These are phyloP conservation scores for Tricholomella constricta DNA, from an alignment of 768 basidiomycete genomes.

Conservation along the genomic window DNA sequence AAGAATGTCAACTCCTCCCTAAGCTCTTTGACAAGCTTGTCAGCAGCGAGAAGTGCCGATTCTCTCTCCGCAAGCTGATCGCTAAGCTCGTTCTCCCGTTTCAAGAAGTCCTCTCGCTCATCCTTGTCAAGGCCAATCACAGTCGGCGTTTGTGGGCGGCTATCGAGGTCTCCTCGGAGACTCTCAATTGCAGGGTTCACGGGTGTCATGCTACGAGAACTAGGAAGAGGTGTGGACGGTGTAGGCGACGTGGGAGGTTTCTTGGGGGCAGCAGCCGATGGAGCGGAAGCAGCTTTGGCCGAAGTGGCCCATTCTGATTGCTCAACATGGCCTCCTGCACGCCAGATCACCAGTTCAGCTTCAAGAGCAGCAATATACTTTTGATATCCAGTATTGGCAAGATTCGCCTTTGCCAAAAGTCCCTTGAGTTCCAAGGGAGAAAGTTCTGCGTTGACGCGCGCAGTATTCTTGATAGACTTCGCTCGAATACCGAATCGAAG, in stretches of 20 bases:
- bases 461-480: conserved; percentile 99
- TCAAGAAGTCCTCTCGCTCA: conserved; percentile 95
- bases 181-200: conserved; percentile 74
- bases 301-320: conserved; percentile 78
- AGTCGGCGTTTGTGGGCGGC: conserved; percentile 91
- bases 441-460: conserved; percentile 96
- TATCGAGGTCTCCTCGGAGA: conserved; percentile 70
- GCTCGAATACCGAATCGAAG: conserved; percentile 99
- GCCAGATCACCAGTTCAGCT: conserved; percentile 89
- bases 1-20: conserved; percentile 87
- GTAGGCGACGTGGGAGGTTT: conserved; percentile 66
- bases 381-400: conserved; percentile 80
- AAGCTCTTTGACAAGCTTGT: conserved; percentile 86
- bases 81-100: conserved; percentile 93
- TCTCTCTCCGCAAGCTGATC: conserved; percentile 94
- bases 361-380: conserved; percentile 89
- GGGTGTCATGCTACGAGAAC: conserved; percentile 66
- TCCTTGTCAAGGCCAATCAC: conserved; percentile 90
- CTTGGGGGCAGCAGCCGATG: conserved; percentile 57
- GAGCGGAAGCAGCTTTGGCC: conserved; percentile 54
- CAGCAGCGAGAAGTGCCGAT: conserved; percentile 72
- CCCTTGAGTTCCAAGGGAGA: conserved; percentile 95
- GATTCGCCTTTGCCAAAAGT: conserved; percentile 85
- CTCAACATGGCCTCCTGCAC: conserved; percentile 83
- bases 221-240: conserved; percentile 55